A percentile compares a stretch with the other conserved stretches of the same genome.
phyloP scores from a whole-genome alignment of 768 basidiomycete species.

The Tubosaeta sp. region DNA sequence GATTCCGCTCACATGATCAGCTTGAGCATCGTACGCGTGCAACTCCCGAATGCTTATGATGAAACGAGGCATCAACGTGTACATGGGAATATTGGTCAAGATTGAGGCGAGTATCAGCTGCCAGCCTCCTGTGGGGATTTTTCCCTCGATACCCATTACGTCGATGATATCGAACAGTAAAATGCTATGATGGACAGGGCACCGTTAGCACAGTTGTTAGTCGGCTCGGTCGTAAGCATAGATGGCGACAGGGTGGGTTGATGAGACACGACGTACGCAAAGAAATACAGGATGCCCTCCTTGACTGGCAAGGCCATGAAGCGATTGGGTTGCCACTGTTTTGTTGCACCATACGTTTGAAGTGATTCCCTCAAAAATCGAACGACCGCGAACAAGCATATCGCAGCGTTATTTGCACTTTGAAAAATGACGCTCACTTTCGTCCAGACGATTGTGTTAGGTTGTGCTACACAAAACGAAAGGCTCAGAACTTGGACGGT shows the following conservation, averaged over 20 bases:
- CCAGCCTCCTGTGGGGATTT: not conserved
- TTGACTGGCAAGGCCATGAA: slow-evolving; percentile 4
- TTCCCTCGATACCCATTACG: too few relatives aligned
- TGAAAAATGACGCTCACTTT: too few relatives aligned
- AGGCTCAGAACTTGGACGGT: too few relatives aligned
- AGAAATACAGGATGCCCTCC: slow-evolving; percentile 9
- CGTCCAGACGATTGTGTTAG: too few relatives aligned
- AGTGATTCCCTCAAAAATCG: not conserved
- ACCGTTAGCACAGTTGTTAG: too few relatives aligned
- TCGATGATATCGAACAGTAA: too few relatives aligned
- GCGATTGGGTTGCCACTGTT: not conserved
- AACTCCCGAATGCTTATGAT: not conserved
- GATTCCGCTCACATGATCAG: not conserved
- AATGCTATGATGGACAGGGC: too few relatives aligned
- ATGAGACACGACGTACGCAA: too few relatives aligned
- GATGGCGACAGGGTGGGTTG: too few relatives aligned
- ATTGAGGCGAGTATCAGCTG: not conserved
- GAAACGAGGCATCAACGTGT: slow-evolving; percentile 1
- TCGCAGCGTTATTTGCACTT: not conserved
- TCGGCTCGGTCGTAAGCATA: too few relatives aligned
- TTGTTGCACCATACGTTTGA: not conserved
- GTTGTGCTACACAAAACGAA: too few relatives aligned
- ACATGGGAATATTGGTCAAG: not conserved
- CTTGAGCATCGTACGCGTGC: not conserved
- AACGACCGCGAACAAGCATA: not conserved